phyloP scores from a whole-genome alignment of 2,329 filamentous ascomycete genomes.

The Epichloe uncinata region DNA sequence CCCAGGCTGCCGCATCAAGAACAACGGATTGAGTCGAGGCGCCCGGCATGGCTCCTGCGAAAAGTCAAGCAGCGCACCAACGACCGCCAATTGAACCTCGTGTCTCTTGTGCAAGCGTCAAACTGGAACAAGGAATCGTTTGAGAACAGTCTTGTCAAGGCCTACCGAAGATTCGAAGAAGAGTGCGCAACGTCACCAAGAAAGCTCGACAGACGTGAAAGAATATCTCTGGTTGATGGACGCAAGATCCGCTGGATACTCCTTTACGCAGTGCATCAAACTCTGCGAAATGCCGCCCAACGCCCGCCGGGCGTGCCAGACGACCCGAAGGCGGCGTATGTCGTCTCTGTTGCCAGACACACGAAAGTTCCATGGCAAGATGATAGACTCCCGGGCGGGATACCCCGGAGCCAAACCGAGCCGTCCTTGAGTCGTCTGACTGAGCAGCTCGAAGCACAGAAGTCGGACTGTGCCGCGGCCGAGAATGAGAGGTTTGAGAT shows the following conservation, averaged over 20 bases:
- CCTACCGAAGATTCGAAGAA: slow-evolving; percentile 59
- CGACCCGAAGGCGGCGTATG: slow-evolving; percentile 42
- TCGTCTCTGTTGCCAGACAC: slow-evolving; percentile 30
- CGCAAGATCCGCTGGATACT: slow-evolving; percentile 70
- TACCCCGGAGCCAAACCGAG: slow-evolving; percentile 18
- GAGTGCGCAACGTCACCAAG: slow-evolving; percentile 34
- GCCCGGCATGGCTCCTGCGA: slow-evolving; percentile 28
- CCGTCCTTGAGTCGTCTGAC: slow-evolving; percentile 8
- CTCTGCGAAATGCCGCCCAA: slow-evolving; percentile 50
- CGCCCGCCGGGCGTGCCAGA: slow-evolving; percentile 49
- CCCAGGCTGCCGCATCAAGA: slow-evolving; percentile 47
- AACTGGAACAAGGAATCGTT: slow-evolving; percentile 29
- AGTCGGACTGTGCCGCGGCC: neutral
- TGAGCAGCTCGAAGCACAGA: slow-evolving; percentile 7
- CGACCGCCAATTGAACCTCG: slow-evolving; percentile 34
- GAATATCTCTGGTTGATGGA: slow-evolving; percentile 44
- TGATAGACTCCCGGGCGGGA: slow-evolving; percentile 13
- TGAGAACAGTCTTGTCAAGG: slow-evolving; percentile 46
- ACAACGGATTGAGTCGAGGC: slow-evolving; percentile 17
- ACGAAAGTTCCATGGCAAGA: slow-evolving; percentile 34
- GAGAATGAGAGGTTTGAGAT: slow-evolving; percentile 25
- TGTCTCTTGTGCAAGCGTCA: slow-evolving; percentile 38
- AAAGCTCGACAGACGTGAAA: slow-evolving; percentile 42
- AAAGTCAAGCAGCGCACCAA: slow-evolving; percentile 32
- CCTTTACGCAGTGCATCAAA: slow-evolving; percentile 60